Conservation (phyloP, 176 grass and related monocot genomes). For the Metroxylon sagu region DNA sequence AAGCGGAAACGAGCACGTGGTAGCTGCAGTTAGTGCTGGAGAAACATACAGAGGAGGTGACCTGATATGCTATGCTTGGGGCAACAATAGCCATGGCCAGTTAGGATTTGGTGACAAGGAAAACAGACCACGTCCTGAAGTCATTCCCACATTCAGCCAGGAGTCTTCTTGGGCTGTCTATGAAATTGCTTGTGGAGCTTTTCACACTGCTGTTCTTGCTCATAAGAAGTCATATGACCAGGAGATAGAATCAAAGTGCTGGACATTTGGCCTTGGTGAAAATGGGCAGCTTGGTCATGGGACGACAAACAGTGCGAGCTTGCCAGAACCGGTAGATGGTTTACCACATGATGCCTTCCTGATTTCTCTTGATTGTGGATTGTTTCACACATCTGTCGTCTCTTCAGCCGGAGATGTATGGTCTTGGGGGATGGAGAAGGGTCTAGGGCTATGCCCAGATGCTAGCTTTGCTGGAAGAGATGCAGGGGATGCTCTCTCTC, state of each 20-base stretch:
- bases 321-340: slow-evolving; percentile 63
- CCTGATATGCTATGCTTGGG: slow-evolving; percentile 81
- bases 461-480: slow-evolving; percentile 72
- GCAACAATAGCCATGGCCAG: slow-evolving; percentile 87
- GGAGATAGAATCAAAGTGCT: slow-evolving; percentile 81
- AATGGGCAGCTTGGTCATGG: slow-evolving; percentile 95
- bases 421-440: slow-evolving; percentile 99
- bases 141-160: slow-evolving; percentile 49
- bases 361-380: slow-evolving; percentile 88
- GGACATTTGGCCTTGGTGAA: slow-evolving; percentile 86
- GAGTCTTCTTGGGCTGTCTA: slow-evolving; percentile 85
- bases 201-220: slow-evolving; percentile 67
- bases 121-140: slow-evolving; percentile 46
- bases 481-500: slow-evolving; percentile 70
- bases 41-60: slow-evolving; percentile 54
- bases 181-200: slow-evolving; percentile 89
- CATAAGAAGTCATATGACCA: slow-evolving; percentile 73
- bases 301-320: slow-evolving; percentile 48
- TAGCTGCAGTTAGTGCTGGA: slow-evolving; percentile 72
- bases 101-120: slow-evolving; percentile 82
- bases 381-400: slow-evolving; percentile 87
- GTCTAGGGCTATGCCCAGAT: slow-evolving; percentile 83
- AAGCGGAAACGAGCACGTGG: slow-evolving; percentile 94
- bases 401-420: slow-evolving; percentile 84
- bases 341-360: slow-evolving; percentile 62